Percentiles rank a stretch among this genome's conserved stretches.
These are phyloP conservation scores for Cucumis melo DNA, from an alignment of 306 rosid genomes.

Conservation along the genomic window DNA sequence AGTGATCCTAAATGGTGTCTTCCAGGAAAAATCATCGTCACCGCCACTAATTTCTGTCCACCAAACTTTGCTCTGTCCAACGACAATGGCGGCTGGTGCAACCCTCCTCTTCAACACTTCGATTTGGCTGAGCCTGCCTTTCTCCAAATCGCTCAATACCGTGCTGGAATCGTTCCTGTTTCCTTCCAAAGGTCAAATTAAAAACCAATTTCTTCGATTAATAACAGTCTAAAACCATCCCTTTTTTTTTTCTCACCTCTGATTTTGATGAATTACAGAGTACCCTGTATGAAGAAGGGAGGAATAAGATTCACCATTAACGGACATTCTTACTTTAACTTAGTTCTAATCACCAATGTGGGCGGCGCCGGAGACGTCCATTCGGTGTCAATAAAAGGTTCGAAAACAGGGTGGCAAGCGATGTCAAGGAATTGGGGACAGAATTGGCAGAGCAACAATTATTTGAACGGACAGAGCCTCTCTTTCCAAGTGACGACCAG, in stretches of 20 bases:
- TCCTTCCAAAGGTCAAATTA: conserved; percentile 45
- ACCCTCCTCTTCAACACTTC: conserved; percentile 83
- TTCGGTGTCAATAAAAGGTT: conserved; percentile 73
- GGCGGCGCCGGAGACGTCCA: conserved; percentile 81
- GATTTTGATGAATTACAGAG: conserved; percentile 23
- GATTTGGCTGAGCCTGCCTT: conserved; percentile 91
- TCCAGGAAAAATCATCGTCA: conserved; percentile 50
- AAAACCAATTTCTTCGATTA: not conserved
- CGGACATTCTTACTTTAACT: conserved; percentile 90
- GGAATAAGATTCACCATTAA: conserved; percentile 85
- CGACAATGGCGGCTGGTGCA: conserved; percentile 95
- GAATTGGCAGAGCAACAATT: conserved; percentile 87
- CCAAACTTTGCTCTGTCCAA: conserved; percentile 60
- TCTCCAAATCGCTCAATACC: conserved; percentile 76
- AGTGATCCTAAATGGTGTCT: conserved; percentile 91
- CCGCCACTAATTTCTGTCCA: conserved; percentile 89
- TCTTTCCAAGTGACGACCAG: conserved; percentile 84
- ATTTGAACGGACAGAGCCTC: conserved; percentile 62
- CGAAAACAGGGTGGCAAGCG: conserved; percentile 60
- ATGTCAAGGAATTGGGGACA: conserved; percentile 96
- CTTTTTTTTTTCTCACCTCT: not conserved
- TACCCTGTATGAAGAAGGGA: conserved; percentile 70
- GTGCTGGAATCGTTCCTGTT: conserved; percentile 87
- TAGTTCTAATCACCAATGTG: conserved; percentile 76
- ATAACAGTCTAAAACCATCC: conserved; percentile 47